A percentile compares a stretch with the other conserved stretches of the same genome.
Conservation (phyloP, 176 grass and related monocot genomes). For the Eragrostis nindensis region DNA sequence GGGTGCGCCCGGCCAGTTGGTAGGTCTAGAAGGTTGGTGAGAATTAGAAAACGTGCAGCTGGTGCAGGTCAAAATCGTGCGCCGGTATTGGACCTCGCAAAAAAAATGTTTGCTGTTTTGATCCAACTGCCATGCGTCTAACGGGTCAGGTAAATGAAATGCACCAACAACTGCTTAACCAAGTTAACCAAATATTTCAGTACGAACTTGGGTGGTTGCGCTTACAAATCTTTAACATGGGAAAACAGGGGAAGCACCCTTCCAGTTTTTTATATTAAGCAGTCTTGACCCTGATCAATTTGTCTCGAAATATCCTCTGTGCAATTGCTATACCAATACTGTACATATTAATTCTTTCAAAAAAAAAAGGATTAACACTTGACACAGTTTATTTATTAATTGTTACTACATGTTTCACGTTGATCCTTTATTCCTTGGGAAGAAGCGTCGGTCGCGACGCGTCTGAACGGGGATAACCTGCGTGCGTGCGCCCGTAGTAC, state of each 20-base stretch:
- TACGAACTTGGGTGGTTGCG: background rate
- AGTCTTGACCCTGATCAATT: too few species aligned
- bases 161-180: background rate
- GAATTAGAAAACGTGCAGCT: background rate
- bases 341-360: too few species aligned
- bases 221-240: background rate
- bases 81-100: background rate
- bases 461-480: background rate
- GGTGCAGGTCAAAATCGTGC: background rate
- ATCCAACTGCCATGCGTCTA: too few species aligned
- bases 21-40: background rate
- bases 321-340: too few species aligned
- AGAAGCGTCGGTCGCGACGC: background rate
- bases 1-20: background rate
- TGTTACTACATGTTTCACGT: background rate
- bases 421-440: background rate
- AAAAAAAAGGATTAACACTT: too few species aligned
- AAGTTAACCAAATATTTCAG: background rate
- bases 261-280: too few species aligned
- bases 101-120: background rate
- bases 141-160: background rate
- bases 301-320: too few species aligned
- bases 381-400: too few species aligned
- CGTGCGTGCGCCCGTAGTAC: too few species aligned
- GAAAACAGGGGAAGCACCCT: too few species aligned